Base-by-base conservation (phyloP, 2,329 filamentous ascomycete genomes). In the Cryphonectria nitschkei region DNA sequence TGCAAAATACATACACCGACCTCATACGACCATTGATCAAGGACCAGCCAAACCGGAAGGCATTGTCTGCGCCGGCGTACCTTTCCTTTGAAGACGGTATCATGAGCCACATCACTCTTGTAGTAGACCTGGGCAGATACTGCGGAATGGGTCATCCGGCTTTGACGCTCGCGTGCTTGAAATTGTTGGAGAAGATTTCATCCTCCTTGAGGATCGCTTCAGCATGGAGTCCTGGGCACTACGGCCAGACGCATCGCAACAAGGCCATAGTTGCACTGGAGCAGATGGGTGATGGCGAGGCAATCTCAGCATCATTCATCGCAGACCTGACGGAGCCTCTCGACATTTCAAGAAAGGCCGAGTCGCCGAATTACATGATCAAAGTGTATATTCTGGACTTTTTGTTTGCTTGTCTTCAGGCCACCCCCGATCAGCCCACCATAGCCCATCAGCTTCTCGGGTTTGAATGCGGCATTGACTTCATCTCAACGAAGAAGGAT, bases 71-170 rank as follows among this genome's bases (percentile, higher is more conserved):
- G 0, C 94, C 93, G 75, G 88, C 92, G 7, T 92, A 95, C 75
- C 86, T 92, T n/a, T 95, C 92, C 0, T 95, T 99, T 76, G 95
- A 98, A 78, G 97, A 99, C 77, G 94, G 93, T 9, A 85, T 99
- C 29, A 85, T 97, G 54, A 94, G 91, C 70, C 92, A 96, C 76
- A 83, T 99, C 39, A 85, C 88, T 58, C 83, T 97, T 8, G 88
- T 98, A 56, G 90, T 94, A 3, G 91, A 96, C 74, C 84, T 99
- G 34, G 95, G 95, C 41, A 88, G 93, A 43, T 98, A 96, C 79
- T 95, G 94, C 75, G 93, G 94, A 19, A 91, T 95, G 68, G 93
- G 92, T 0, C 93, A 98, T 76, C 88, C 93, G 50, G 89, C 92
- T 19, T 84, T 99, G 68, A 93, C 93, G 0, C 85, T 97, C 72